Evolutionary conservation across 495 filamentous ascomycete genomes (phyloP), one percentile per base, ranked within the genome.

Genomic region (Aspergillus sclerotioniger): DNA sequence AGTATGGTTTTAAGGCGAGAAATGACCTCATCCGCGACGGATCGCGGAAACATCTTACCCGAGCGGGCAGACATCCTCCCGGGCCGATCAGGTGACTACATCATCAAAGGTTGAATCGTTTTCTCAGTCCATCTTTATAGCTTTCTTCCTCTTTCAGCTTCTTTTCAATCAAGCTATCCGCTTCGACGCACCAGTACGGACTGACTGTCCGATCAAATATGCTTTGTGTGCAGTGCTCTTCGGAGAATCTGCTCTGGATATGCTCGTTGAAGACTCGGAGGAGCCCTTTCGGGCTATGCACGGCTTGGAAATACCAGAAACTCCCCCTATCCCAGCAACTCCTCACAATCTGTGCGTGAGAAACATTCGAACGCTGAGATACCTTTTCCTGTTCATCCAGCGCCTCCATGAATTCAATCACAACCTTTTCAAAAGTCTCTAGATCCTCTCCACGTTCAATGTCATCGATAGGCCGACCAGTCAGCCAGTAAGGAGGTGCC

Each of bases 401-500:
- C 50, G 57, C 39, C 3, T 62, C 56, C 45, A 62, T 47, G 19
- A 64, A 64, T n/a, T 64, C 56, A 0, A 54, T 13, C 17, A 44
- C 17, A 8, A 35, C 46, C 25, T 53, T 20, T 1, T 20, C 41
- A 46, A 67, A 67, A 0, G 21, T 47, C 6, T 52, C 19, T 8
- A 54, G 32, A 20, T 56, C 16, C 25, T 62, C 41, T 4, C 45
- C 59, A 17, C 48, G 16, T 9, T 37, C 33, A 8, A 61, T 16
- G 15, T 63, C 50, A 47, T 71, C 69, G 20, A 68, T 54, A 6
- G 31, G 15, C n/a, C 55, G 54, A 19, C 62, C 65, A 8, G 65
- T 69, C 0, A 76, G 49, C 68, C 68, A 75, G 53, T 71, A 71
- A 20, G 71, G 72, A 17, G 63, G 63, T 1, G 21, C 32, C 5